Percentiles rank a stretch among this genome's conserved stretches.
phyloP scores from a whole-genome alignment of 2,329 filamentous ascomycete genomes.

The Aspergillus calidoustus region DNA sequence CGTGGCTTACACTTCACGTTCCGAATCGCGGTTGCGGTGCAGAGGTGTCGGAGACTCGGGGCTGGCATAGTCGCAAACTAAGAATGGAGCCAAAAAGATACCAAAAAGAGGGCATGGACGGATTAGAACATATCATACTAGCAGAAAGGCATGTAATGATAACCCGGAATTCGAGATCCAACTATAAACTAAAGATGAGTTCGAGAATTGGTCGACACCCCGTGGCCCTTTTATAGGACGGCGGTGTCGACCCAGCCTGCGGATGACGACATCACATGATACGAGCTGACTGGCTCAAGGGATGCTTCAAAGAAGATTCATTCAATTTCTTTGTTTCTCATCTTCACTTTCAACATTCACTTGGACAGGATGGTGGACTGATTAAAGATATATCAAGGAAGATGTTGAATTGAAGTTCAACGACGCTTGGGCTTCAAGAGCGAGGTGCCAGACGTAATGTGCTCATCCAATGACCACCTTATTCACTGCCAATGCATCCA shows the following conservation, averaged over 20 bases:
- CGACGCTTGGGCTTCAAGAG: neutral
- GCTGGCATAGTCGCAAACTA: conserved; percentile 35
- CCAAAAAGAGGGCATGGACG: conserved; percentile 23
- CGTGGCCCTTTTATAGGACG: conserved; percentile 12
- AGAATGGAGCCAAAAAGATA: conserved; percentile 22
- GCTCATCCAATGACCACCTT: neutral
- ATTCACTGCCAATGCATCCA: neutral
- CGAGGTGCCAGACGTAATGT: neutral
- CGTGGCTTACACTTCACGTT: conserved; percentile 41
- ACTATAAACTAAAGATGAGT: conserved; percentile 5
- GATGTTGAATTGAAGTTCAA: neutral
- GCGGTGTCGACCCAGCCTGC: conserved; percentile 15
- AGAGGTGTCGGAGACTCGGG: conserved; percentile 41
- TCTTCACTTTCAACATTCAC: neutral
- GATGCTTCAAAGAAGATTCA: neutral
- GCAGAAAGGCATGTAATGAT: conserved; percentile 9
- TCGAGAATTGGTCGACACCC: neutral
- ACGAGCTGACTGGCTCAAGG: neutral
- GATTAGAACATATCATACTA: conserved; percentile 21
- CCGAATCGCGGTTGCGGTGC: conserved; percentile 41
- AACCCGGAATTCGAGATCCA: conserved; percentile 12
- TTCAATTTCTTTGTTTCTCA: neutral
- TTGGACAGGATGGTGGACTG: neutral
- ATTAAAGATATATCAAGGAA: neutral
- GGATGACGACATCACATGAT: conserved; percentile 30